Evolutionary conservation across 768 basidiomycete genomes (phyloP).

Genomic region (Strobilomyces dryophilus): DNA sequence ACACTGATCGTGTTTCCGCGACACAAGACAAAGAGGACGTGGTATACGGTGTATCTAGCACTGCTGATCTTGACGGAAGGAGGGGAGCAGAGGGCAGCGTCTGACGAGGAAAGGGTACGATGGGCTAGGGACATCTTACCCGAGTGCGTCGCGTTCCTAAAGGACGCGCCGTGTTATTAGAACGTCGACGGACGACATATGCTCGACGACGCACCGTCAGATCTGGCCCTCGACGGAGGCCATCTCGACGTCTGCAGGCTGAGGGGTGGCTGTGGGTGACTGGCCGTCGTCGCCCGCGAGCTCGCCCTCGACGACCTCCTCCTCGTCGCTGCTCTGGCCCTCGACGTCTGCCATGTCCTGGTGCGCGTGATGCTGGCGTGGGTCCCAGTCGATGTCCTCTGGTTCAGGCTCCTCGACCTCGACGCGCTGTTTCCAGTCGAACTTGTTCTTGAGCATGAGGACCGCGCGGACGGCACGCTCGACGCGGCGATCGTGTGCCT

Average conservation of each 20-base stretch:
- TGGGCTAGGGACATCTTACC: constrained; percentile 42
- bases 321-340: constrained; percentile 36
- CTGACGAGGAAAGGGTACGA: constrained; percentile 21
- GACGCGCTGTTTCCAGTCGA: constrained; percentile 80
- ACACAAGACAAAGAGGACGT: constrained; percentile 71
- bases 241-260: constrained; percentile 23
- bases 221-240: background rate
- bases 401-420: constrained; percentile 76
- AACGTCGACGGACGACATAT: background rate
- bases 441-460: constrained; percentile 70
- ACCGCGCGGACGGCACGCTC: constrained; percentile 80
- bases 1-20: constrained; percentile 52
- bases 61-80: constrained; percentile 44
- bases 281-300: constrained; percentile 30
- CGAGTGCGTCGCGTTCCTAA: constrained; percentile 41
- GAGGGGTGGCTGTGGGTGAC: constrained; percentile 18
- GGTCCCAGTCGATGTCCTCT: constrained; percentile 73
- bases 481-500: constrained; percentile 69
- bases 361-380: constrained; percentile 26
- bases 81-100: constrained; percentile 14
- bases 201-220: background rate
- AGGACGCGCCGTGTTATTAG: constrained; percentile 36
- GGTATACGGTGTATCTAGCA: constrained; percentile 71
- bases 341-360: constrained; percentile 24
- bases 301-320: constrained; percentile 35